phyloP scores from a whole-genome alignment of 371 early-diverging fungal species.

The Coemansia linderi region DNA sequence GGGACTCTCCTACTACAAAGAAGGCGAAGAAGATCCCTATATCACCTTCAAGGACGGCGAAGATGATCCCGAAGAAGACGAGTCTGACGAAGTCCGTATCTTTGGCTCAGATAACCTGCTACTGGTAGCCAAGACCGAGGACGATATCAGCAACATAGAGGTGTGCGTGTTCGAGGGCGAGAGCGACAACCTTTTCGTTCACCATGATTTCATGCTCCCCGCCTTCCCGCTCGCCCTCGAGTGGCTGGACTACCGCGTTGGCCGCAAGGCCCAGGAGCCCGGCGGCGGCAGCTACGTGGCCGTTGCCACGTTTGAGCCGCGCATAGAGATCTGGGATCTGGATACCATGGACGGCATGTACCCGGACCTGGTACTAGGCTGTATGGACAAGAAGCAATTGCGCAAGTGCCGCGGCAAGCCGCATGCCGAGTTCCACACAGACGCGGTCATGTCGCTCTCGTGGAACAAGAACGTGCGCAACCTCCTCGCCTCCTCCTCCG shows the following conservation, averaged over 20 bases:
- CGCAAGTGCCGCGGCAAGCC: conserved; percentile 65
- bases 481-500: conserved; percentile 87
- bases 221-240: conserved; percentile 93
- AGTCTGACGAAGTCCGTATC: conserved; percentile 69
- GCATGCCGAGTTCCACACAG: conserved; percentile 73
- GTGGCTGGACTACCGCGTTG: conserved; percentile 84
- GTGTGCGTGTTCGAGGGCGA: conserved; percentile 82
- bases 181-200: conserved; percentile 90
- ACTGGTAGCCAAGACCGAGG: conserved; percentile 90
- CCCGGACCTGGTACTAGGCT: conserved; percentile 88
- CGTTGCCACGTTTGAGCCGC: conserved; percentile 93
- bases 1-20: conserved; percentile 76
- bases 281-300: conserved; percentile 82
- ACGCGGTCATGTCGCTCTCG: conserved; percentile 88
- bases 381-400: conserved; percentile 49
- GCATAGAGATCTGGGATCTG: conserved; percentile 97
- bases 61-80: conserved; percentile 25
- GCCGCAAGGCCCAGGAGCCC: conserved; percentile 22
- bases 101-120: conserved; percentile 82
- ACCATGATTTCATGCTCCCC: conserved; percentile 98
- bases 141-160: conserved; percentile 92
- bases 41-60: conserved; percentile 61
- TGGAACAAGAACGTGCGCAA: conserved; percentile 90
- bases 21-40: conserved; percentile 82
- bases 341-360: conserved; percentile 87